Evolutionary conservation across 176 grass and related monocot genomes (phyloP).

Genomic region (Areca catechu): DNA sequence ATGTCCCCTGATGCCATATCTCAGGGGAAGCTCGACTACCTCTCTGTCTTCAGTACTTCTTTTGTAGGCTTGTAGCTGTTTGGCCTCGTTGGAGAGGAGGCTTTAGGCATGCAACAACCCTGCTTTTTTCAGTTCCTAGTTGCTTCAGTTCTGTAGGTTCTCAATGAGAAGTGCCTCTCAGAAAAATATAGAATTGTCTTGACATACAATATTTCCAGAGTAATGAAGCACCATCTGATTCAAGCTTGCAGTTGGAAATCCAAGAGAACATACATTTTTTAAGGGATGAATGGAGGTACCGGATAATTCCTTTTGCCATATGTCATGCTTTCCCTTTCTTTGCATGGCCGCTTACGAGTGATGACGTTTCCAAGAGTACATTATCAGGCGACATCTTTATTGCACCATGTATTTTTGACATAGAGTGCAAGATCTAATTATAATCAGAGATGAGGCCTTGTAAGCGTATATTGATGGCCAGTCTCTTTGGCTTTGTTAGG

Average conservation of each 20-base stretch:
- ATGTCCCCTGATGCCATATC: too few species aligned
- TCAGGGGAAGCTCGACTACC: too few species aligned
- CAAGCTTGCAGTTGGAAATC: not conserved
- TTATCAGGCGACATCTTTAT: too few species aligned
- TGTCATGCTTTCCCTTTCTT: slow-evolving; percentile 25
- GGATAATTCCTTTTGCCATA: slow-evolving; percentile 31
- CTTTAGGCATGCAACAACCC: slow-evolving; percentile 28
- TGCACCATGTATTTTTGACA: too few species aligned
- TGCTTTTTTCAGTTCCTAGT: not conserved
- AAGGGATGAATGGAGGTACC: not conserved
- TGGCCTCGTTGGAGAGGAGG: slow-evolving; percentile 10
- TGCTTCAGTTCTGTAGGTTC: not conserved
- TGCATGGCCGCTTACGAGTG: slow-evolving; percentile 5
- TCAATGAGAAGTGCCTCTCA: not conserved
- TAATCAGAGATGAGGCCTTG: too few species aligned
- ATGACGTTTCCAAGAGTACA: slow-evolving; percentile 25
- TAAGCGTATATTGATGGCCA: too few species aligned
- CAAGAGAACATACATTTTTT: not conserved
- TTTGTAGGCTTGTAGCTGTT: too few species aligned
- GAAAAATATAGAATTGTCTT: not conserved
- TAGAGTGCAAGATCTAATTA: too few species aligned
- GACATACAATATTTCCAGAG: not conserved
- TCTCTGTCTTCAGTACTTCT: too few species aligned
- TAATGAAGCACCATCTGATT: not conserved
- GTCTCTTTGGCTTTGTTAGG: too few species aligned